Base-by-base conservation (phyloP, 2,329 filamentous ascomycete species). In the Pezicula radicicola region DNA sequence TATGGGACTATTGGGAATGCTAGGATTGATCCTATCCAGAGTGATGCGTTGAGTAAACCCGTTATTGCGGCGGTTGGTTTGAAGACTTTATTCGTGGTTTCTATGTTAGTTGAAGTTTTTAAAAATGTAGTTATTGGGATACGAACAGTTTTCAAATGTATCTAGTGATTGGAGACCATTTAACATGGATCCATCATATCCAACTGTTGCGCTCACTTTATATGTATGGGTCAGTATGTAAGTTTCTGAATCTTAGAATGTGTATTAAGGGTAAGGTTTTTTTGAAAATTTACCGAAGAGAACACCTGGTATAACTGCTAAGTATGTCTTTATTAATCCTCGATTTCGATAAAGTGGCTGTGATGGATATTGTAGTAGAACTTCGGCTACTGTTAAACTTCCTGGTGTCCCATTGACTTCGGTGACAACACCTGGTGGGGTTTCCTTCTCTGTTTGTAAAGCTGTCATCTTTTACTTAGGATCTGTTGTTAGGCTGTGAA, bases 1-100 rank as follows among this genome's bases (percentile, higher is more conserved):
- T 57, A 68, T 0, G 64, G 64, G 0, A 64, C 65, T 25, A 70
- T 55, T 0, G 65, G 63, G 2, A 61, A 62, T 1, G 60, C 59
- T 33, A 70, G 70, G 13, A 80, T 66, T 19, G 70, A 72, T 46
- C 77, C 77, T 13, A 79, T 68, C 10, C n/a, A n/a, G 8, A 19
- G 37, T 19, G 19, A 16, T 12, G 37, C 37, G n/a, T 19, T 19
- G 7, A 40, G n/a, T 8, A 40, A 13, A 8, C 37, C 37, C 8
- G 19, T n/a, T 16, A 19, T 40, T 16, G 37, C 37, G 19, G n/a
- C 37, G 37, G 7, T n/a, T 16, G 37, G 37, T 3, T 40, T 40
- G 13, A 16, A 8, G 6, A 40, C n/a, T n/a, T 40, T 37, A 3
- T 37, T 13, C 6, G 16, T 13, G 7, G 37, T 7, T 8, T 13